phyloP scores from a whole-genome alignment of 352 stramenopile species.

The Globisporangium parvum region DNA sequence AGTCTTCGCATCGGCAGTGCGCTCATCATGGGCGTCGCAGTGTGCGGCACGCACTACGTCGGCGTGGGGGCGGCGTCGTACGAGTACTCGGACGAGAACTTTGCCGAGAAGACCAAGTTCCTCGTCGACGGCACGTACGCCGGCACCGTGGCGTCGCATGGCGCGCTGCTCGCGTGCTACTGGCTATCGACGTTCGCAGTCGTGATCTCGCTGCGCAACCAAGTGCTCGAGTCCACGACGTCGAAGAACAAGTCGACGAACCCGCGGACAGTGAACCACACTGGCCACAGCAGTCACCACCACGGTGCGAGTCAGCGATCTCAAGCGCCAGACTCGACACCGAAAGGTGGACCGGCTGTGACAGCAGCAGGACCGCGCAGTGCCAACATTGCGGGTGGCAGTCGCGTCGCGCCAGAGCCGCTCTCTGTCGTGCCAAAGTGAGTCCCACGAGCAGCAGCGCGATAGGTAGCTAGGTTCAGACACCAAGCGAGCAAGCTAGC shows the following conservation, averaged over 20 bases:
- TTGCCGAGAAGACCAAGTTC: conserved; percentile 15
- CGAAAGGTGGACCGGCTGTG: not conserved
- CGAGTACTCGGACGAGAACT: conserved; percentile 26
- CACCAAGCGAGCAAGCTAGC: not conserved
- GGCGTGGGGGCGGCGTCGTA: conserved; percentile 47
- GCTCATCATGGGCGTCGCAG: conserved; percentile 57
- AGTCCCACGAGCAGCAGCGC: not conserved
- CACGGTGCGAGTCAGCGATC: conserved; percentile 8
- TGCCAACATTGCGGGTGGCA: not conserved
- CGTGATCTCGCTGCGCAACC: conserved; percentile 12
- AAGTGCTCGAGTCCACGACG: conserved; percentile 5
- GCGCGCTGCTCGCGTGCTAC: conserved; percentile 44
- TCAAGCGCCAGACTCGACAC: conserved; percentile 2
- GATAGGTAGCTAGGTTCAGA: not conserved
- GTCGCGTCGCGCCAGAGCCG: conserved; percentile 4
- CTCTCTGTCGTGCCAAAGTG: conserved; percentile 4
- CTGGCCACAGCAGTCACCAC: conserved; percentile 2
- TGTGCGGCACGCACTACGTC: conserved; percentile 57
- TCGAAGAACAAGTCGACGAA: conserved; percentile 7
- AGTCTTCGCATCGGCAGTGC: conserved; percentile 40
- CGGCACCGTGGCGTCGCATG: conserved; percentile 31
- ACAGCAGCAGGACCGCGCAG: not conserved
- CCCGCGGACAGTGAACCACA: conserved; percentile 8
- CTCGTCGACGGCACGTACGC: conserved; percentile 29
- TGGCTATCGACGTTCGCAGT: conserved; percentile 33